Conservation (phyloP, 805 yeast species). For the Kuraishia hungarica region DNA sequence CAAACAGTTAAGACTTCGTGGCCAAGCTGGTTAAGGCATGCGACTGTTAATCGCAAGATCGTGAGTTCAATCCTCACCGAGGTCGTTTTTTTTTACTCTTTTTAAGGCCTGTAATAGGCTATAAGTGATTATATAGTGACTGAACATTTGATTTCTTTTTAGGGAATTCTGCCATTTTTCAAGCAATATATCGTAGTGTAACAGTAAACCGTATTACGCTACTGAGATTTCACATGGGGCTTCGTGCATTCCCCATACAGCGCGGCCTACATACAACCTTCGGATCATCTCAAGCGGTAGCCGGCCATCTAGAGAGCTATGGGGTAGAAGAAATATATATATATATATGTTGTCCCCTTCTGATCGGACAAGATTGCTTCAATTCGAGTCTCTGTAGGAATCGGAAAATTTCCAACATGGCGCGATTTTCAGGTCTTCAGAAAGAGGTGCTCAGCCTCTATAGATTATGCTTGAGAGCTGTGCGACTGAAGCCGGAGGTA, state of each 20-base stretch:
- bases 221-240: background rate
- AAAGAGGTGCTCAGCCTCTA: constrained; percentile 42
- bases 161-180: too few relatives aligned
- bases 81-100: constrained; percentile 26
- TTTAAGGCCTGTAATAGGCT: too few relatives aligned
- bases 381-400: too few relatives aligned
- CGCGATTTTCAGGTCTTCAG: constrained; percentile 33
- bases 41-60: constrained; percentile 61
- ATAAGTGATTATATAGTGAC: too few relatives aligned
- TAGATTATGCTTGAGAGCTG: constrained; percentile 36
- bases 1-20: constrained; percentile 30
- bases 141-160: too few relatives aligned
- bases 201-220: too few relatives aligned
- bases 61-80: constrained; percentile 53
- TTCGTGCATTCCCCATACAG: background rate
- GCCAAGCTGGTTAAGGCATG: constrained; percentile 56
- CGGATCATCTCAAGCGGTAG: background rate
- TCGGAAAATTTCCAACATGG: background rate
- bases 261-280: background rate
- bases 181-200: too few relatives aligned
- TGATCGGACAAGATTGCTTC: too few relatives aligned
- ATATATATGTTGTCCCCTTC: too few relatives aligned
- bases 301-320: background rate
- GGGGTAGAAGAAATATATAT: background rate
- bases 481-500: constrained; percentile 35